These are phyloP conservation scores for Sphaerobolus stellatus DNA, from an alignment of 1,284 basidiomycete genomes.

Conservation along the genomic window DNA sequence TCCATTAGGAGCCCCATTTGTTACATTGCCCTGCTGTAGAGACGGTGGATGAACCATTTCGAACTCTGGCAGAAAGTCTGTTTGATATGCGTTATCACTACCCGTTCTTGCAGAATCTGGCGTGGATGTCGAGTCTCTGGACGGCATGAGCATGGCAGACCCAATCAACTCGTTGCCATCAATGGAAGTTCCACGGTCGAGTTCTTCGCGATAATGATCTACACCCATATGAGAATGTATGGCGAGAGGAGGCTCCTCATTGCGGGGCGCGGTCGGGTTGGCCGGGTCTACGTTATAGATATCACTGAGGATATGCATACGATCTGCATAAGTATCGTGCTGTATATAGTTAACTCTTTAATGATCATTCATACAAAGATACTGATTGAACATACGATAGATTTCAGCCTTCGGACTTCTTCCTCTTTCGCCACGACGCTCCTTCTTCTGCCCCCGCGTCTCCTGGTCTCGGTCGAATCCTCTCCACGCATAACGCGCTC, in stretches of 20 bases:
- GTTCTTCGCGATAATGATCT: slow-evolving; percentile 25
- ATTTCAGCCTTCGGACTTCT: slow-evolving; percentile 75
- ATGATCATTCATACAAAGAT: slow-evolving; percentile 15
- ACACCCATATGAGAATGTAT: slow-evolving; percentile 10
- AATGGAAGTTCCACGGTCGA: not conserved
- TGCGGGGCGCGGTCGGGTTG: slow-evolving; percentile 30
- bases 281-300: slow-evolving; percentile 76
- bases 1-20: not conserved
- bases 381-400: slow-evolving; percentile 60
- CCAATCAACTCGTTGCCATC: slow-evolving; percentile 48
- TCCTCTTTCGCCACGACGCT: slow-evolving; percentile 84
- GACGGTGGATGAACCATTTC: slow-evolving; percentile 15
- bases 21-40: slow-evolving; percentile 16
- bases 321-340: slow-evolving; percentile 87
- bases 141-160: slow-evolving; percentile 41
- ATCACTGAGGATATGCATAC: slow-evolving; percentile 83
- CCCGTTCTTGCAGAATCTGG: slow-evolving; percentile 28
- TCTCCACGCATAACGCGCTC: slow-evolving; percentile 79
- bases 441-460: slow-evolving; percentile 59
- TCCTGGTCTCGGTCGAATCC: slow-evolving; percentile 60
- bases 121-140: slow-evolving; percentile 43
- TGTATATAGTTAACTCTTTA: slow-evolving; percentile 30
- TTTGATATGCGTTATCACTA: slow-evolving; percentile 8
- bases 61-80: slow-evolving; percentile 9
- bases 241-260: slow-evolving; percentile 30